A percentile compares a stretch with the other conserved stretches of the same genome.
Evolutionary conservation across 1,284 basidiomycete species (phyloP).

Genomic region (Heterobasidion parviporum): DNA sequence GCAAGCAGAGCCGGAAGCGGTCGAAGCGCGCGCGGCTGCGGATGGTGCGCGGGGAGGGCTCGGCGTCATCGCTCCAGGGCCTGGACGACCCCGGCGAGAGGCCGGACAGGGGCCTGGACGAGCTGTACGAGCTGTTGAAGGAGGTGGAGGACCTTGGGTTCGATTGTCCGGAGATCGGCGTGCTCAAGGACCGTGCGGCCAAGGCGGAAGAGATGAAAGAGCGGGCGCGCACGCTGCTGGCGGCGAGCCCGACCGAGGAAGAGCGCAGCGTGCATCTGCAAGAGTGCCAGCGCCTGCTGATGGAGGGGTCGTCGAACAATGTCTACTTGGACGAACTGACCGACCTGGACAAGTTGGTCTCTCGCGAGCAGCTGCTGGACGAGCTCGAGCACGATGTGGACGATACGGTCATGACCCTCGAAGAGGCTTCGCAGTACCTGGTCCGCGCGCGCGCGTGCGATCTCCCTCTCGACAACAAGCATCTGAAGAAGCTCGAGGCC

Average conservation of each 20-base stretch:
- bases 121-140: constrained; percentile 57
- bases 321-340: constrained; percentile 69
- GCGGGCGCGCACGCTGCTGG: constrained; percentile 46
- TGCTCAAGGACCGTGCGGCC: constrained; percentile 47
- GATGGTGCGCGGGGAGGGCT: no score
- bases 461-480: constrained; percentile 52
- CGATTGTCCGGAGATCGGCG: constrained; percentile 65
- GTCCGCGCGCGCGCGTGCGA: constrained; percentile 60
- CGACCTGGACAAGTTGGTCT: constrained; percentile 71
- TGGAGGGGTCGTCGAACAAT: constrained; percentile 66
- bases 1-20: constrained; percentile 69
- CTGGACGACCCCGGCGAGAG: constrained; percentile 45
- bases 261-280: constrained; percentile 52
- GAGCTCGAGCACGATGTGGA: constrained; percentile 64
- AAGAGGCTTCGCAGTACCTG: constrained; percentile 63
- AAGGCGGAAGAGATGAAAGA: constrained; percentile 59
- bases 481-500: constrained; percentile 48
- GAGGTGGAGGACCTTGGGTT: constrained; percentile 75
- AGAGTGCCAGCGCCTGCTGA: constrained; percentile 63
- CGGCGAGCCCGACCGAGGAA: constrained; percentile 20
- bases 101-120: constrained; percentile 58
- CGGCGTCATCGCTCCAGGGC: not conserved
- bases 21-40: constrained; percentile 42
- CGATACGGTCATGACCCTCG: constrained; percentile 39
- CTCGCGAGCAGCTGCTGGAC: constrained; percentile 58